Base-by-base conservation (phyloP, 176 grass and related monocot species). In the Oryza glaberrima region DNA sequence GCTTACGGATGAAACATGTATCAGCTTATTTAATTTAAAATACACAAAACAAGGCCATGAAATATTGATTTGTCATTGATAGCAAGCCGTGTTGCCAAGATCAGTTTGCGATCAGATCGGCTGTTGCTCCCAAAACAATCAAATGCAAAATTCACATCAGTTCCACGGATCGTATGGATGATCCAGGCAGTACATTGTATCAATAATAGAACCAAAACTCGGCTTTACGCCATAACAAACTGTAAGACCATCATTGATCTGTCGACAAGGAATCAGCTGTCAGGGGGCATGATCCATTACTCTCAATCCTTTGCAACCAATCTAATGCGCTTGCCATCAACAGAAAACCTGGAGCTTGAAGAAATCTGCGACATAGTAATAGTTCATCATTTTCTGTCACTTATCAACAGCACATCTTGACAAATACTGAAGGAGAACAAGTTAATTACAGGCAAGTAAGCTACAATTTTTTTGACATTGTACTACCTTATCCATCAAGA, bases 401-500 rank as follows among this genome's bases (percentile, higher is more conserved):
- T 12, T 32, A 82, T 38, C 30, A 69, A 49, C 4, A 46, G 44
- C 3, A 63, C 40, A 0, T 77, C 26, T 60, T 41, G 70, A 69
- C 16, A 10, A 41, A 7, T 20, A 68, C 69, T 48, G 9, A 49
- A 41, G 26, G 75, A 7, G 8, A n/a, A 38, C 40, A 72, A 63
- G 20, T 63, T 23, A 22, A 63, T 63, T 10, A 34, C 9, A 26
- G 15, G 34, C 45, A 69, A 47, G 23, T 40, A 30, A 72, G 46
- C 16, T 38, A 75, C 22, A 70, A 45, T 65, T 43, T 5, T 87
- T 70, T 32, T 10, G 40, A 13, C 7, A 26, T 15, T 20, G 23
- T 58, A 43, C 83, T 86, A 99, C 96, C 90, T 99, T 96, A 75
- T 87, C 80, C 89, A 92, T 94, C 77, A 99, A 52, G 64, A 80